Percentiles rank a stretch among this genome's conserved stretches.
Evolutionary conservation across 2,329 filamentous ascomycete genomes (phyloP).

Genomic region (Pestalotiopsis sp.): DNA sequence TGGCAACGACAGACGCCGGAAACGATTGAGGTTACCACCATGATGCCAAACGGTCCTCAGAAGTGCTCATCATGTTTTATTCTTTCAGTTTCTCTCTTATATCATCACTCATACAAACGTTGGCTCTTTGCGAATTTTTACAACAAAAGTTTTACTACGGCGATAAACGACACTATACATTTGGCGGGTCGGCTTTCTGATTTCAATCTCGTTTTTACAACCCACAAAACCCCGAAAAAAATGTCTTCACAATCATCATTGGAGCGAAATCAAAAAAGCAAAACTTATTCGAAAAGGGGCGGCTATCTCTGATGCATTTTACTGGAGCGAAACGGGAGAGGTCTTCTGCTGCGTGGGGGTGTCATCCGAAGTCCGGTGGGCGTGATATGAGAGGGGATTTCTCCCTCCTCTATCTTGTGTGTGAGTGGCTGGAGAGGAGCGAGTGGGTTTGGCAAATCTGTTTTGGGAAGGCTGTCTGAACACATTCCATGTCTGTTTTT

Average conservation of each 20-base stretch:
- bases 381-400: not conserved
- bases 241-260: not conserved
- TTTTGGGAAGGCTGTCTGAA: constrained; percentile 13
- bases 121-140: constrained; percentile 2
- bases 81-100: not conserved
- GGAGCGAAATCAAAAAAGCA: not conserved
- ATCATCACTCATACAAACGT: not conserved
- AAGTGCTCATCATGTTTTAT: not conserved
- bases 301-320: constrained; percentile 1
- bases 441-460: not conserved
- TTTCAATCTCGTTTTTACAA: not conserved
- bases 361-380: not conserved
- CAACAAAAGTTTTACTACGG: not conserved
- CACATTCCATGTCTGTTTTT: constrained; percentile 19
- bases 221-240: not conserved
- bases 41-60: not conserved
- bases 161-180: not conserved
- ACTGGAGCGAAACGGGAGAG: not conserved
- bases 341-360: not conserved
- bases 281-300: not conserved
- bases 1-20: not conserved
- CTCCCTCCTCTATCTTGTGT: not conserved
- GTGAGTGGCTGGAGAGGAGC: not conserved
- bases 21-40: not conserved
- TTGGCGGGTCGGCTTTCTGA: not conserved